phyloP scores from a whole-genome alignment of 768 basidiomycete species.

The Mycena galopus region DNA sequence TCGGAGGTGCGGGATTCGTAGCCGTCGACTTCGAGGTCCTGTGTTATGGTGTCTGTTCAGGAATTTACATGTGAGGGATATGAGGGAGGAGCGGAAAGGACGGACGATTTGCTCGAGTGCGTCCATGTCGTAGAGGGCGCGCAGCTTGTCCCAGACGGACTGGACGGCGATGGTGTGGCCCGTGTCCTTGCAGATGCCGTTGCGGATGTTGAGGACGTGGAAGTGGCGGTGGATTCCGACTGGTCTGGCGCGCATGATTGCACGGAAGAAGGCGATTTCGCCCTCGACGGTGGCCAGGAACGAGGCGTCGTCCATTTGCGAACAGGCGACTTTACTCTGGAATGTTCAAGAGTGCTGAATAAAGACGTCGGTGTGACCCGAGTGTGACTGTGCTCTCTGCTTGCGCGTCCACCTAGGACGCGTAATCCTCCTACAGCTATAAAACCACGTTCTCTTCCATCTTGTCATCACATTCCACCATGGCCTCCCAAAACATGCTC shows the following conservation, averaged over 20 bases:
- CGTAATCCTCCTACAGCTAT: constrained; percentile 31
- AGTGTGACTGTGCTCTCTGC: constrained; percentile 5
- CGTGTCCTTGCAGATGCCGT: constrained; percentile 79
- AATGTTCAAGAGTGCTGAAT: not conserved
- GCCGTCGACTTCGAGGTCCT: constrained; percentile 61
- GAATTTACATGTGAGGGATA: constrained; percentile 31
- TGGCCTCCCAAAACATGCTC: constrained; percentile 63
- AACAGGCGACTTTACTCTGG: not conserved
- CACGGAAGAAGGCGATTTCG: constrained; percentile 88
- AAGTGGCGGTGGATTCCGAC: constrained; percentile 89
- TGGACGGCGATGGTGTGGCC: constrained; percentile 69
- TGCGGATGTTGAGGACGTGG: constrained; percentile 82
- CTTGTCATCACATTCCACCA: constrained; percentile 32
- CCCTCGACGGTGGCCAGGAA: constrained; percentile 84
- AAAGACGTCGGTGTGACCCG: not conserved
- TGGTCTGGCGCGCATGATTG: constrained; percentile 84
- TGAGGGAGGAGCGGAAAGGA: constrained; percentile 32
- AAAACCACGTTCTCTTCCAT: constrained; percentile 40
- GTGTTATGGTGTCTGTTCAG: constrained; percentile 40
- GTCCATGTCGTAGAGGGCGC: constrained; percentile 80
- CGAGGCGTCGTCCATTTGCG: constrained; percentile 39
- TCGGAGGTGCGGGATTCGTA: constrained; percentile 60
- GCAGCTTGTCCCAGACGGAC: constrained; percentile 82
- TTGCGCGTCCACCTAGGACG: constrained; percentile 29
- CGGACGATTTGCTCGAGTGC: constrained; percentile 79